Evolutionary conservation across 768 basidiomycete species (phyloP).

Genomic region (Galerina sulciceps): DNA sequence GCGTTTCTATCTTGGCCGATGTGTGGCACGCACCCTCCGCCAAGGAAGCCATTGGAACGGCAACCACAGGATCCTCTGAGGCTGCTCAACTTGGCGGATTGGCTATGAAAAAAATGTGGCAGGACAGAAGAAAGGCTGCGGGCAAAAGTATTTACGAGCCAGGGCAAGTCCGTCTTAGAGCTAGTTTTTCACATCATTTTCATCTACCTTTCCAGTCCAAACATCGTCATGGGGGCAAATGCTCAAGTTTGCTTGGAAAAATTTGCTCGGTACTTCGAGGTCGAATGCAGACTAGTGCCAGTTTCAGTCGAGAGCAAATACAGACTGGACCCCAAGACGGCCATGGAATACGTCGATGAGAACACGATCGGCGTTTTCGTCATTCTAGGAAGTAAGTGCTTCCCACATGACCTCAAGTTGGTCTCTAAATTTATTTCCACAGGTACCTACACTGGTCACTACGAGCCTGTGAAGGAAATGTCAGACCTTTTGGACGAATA

Average conservation of each 20-base stretch:
- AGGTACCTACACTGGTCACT: slow-evolving; percentile 69
- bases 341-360: slow-evolving; percentile 71
- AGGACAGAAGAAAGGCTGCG: slow-evolving; percentile 63
- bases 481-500: slow-evolving; percentile 70
- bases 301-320: slow-evolving; percentile 55
- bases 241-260: slow-evolving; percentile 77
- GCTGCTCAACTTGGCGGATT: slow-evolving; percentile 78
- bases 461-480: slow-evolving; percentile 88
- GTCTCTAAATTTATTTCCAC: slow-evolving; percentile 35
- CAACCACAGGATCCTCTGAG: slow-evolving; percentile 74
- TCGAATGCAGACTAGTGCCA: slow-evolving; percentile 62
- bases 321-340: slow-evolving; percentile 61
- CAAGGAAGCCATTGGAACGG: slow-evolving; percentile 69
- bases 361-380: slow-evolving; percentile 75
- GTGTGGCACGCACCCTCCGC: slow-evolving; percentile 71
- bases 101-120: slow-evolving; percentile 78
- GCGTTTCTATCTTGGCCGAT: slow-evolving; percentile 57
- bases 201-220: slow-evolving; percentile 44
- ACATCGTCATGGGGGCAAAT: slow-evolving; percentile 72
- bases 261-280: slow-evolving; percentile 74
- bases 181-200: background rate
- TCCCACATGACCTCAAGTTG: slow-evolving; percentile 42
- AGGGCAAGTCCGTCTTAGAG: slow-evolving; percentile 44
- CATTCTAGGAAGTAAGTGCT: slow-evolving; percentile 44
- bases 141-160: slow-evolving; percentile 79